Base-by-base conservation (phyloP, 768 basidiomycete genomes). In the Dentipellis fragilis region DNA sequence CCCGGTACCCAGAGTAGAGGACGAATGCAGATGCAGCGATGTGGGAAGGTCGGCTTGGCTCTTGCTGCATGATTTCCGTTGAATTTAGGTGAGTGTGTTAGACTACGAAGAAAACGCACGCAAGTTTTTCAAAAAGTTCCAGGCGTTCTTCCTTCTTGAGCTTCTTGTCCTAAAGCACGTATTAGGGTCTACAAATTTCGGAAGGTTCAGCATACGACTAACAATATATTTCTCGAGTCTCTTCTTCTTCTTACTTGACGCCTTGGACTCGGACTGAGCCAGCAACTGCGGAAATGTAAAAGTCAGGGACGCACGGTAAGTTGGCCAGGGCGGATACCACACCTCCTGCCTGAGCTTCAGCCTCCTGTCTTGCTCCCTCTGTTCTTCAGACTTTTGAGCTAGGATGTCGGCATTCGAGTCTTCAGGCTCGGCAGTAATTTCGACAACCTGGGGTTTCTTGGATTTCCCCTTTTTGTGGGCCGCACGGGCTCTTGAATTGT, bases 91-190 rank as follows among this genome's bases (percentile, higher is more conserved):
- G 19, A 42, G 40, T 14, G 14, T 19, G 29, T 22, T 35, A 29
- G 23, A 54, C 21, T 10, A 49, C 2, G 23, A 29, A n/a, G 16
- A 42, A 16, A 36, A 80, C 83, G 59, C 72, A 93, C 93, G 83
- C 79, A 58, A 96, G 74, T 67, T 89, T 92, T 60, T 89, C 81
- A 54, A 95, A 83, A 12, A 96, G 75, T 17, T 76, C 67, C 4
- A 81, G 64, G 47, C 93, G 80, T 58, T 91, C 90, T 65, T 96
- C 93, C 67, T 93, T 90, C 71, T 87, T 91, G 49, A 95, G 72
- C 69, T 94, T 94, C 72, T 93, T 93, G 51, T 91, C 87, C 91
- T 93, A 59, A 55, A 1, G 47, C 17, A 10, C 1, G 12, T 21
- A 3, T 40, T 47, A 2, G 49, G 10, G 22, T 10, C 11, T 49